Evolutionary conservation across 1,284 basidiomycete species (phyloP).

Genomic region (Fomitopsis palustris): DNA sequence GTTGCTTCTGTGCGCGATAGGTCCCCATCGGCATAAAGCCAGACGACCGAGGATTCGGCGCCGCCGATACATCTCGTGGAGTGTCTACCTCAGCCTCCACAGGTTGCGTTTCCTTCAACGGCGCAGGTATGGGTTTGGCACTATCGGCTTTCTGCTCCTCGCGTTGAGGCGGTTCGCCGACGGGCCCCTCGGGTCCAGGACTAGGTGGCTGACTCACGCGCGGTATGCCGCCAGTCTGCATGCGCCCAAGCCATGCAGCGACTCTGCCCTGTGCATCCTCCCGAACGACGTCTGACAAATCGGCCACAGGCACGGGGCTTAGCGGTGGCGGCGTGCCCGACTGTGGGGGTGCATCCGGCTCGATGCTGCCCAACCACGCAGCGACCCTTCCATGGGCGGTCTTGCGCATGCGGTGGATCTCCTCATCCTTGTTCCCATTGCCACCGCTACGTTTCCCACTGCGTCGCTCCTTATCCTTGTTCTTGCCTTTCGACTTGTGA

Average conservation of each 20-base stretch:
- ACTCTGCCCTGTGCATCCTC: slow-evolving; percentile 59
- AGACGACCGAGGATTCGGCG: slow-evolving; percentile 68
- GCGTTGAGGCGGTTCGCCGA: neutral
- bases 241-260: slow-evolving; percentile 65
- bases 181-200: neutral
- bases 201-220: neutral
- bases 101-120: neutral
- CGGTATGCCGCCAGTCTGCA: slow-evolving; percentile 31
- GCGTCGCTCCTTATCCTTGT: slow-evolving; percentile 19
- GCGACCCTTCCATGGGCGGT: slow-evolving; percentile 68
- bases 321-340: slow-evolving; percentile 20
- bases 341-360: slow-evolving; percentile 43
- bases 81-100: neutral
- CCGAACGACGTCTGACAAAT: neutral
- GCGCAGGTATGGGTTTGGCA: neutral
- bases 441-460: slow-evolving; percentile 17
- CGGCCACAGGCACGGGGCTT: slow-evolving; percentile 6
- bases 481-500: slow-evolving; percentile 13
- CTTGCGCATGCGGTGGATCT: slow-evolving; percentile 37
- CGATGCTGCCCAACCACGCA: slow-evolving; percentile 70
- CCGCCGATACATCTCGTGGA: slow-evolving; percentile 25
- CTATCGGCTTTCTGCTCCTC: neutral
- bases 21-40: slow-evolving; percentile 67
- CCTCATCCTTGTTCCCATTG: slow-evolving; percentile 25
- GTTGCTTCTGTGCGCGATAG: slow-evolving; percentile 23